A percentile compares a stretch with the other conserved stretches of the same genome.
Evolutionary conservation across 805 yeast genomes (phyloP).

Genomic region (Metschnikowia rubicola): DNA sequence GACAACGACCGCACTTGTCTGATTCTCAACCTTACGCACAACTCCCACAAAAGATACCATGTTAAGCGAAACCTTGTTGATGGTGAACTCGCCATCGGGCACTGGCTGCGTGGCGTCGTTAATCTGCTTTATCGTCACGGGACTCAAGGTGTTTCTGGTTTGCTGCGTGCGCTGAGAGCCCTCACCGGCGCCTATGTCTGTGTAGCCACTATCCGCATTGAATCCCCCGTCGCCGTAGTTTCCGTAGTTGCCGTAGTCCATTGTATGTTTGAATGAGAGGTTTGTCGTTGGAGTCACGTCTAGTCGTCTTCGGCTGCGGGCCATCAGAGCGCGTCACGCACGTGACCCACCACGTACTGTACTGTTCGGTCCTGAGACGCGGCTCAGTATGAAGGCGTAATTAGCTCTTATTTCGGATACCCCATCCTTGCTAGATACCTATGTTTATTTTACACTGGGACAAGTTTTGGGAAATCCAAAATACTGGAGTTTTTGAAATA

Average conservation of each 20-base stretch:
- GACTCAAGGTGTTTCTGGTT: constrained; percentile 32
- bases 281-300: too few species aligned
- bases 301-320: background rate
- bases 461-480: background rate
- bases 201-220: constrained; percentile 12
- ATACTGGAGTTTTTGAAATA: too few species aligned
- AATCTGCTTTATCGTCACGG: constrained; percentile 74
- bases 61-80: constrained; percentile 58
- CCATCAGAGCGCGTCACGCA: constrained; percentile 10
- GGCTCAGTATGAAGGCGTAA: too few species aligned
- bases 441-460: background rate
- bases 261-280: background rate
- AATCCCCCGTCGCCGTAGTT: constrained; percentile 21
- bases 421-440: too few species aligned
- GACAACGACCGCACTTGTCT: constrained; percentile 51
- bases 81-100: constrained; percentile 65
- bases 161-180: constrained; percentile 15
- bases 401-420: too few species aligned
- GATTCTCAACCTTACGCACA: constrained; percentile 59
- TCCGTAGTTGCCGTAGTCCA: constrained; percentile 15
- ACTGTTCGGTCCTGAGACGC: too few species aligned
- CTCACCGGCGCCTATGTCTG: constrained; percentile 7
- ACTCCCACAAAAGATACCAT: constrained; percentile 67
- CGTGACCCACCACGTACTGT: constrained; percentile 6
- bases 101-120: constrained; percentile 56